Percentiles rank a stretch among this genome's conserved stretches.
These are phyloP conservation scores for Tetradesmus obliquus DNA, from an alignment of 139 green algal species.

Conservation along the genomic window DNA sequence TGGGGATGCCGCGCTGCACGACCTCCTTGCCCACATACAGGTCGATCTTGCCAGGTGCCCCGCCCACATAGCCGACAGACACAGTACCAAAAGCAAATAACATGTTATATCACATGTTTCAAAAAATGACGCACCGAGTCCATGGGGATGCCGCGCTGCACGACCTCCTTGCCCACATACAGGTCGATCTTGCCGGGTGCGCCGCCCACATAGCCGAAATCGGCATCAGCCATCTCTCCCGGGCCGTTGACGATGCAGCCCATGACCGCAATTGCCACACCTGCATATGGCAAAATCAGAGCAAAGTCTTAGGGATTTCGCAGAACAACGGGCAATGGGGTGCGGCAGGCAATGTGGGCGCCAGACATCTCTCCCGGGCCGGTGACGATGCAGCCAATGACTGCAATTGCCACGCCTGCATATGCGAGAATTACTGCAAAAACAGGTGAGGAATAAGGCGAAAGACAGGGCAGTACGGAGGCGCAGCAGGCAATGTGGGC, in stretches of 20 bases:
- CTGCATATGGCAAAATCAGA: neutral
- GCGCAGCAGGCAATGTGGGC: constrained; percentile 91
- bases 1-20: constrained; percentile 87
- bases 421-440: neutral
- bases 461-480: too few relatives aligned
- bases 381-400: constrained; percentile 99
- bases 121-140: constrained; percentile 55
- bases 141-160: constrained; percentile 89
- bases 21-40: constrained; percentile 99
- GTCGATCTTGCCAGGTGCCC: constrained; percentile 94
- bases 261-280: constrained; percentile 98
- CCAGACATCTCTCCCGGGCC: constrained; percentile 95
- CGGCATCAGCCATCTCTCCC: constrained; percentile 99
- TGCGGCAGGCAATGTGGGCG: neutral
- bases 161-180: constrained; percentile 99
- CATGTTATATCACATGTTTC: neutral
- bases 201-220: constrained; percentile 96
- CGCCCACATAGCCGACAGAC: constrained; percentile 61
- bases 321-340: too few relatives aligned
- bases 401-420: constrained; percentile 87
- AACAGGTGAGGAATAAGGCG: neutral
- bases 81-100: constrained; percentile 44
- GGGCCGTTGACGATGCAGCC: constrained; percentile 99
- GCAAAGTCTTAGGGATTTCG: neutral
- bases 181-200: constrained; percentile 97